Base-by-base conservation (phyloP, 2,329 filamentous ascomycete genomes). In the Neofusicoccum ribis region DNA sequence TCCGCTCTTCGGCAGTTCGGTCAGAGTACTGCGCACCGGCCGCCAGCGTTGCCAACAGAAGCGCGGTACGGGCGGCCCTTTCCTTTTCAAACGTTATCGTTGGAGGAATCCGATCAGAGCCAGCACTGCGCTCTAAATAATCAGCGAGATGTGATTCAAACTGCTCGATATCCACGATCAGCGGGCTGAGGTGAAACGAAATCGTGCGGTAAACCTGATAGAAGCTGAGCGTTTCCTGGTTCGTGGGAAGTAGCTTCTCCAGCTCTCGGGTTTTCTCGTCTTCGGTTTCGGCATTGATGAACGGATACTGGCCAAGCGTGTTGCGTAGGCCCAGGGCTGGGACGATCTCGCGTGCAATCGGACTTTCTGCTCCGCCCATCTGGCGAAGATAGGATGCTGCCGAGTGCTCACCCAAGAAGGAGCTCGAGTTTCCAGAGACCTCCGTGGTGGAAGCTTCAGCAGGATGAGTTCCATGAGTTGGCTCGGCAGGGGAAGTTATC, bases 391-490 rank as follows among this genome's bases (percentile, higher is more conserved):
- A 50, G 4, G 62, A 46, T 3, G 62, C 62, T 8, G 62, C 51
- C 5, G 62, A 47, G 14, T 58, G 43, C 20, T 64, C 62, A 7
- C 62, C 62, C 17, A 64, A 15, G 43, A 64, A 64, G 3, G 61
- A 63, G 3, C n/a, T 37, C 9, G 37, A 1, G 9, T 39, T 47
- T 1, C 15, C 5, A 1, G 7, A 5, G 7, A 5, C 27, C 6
- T 63, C 61, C 44, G 36, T 6, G 5, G 9, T 9, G 5, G 41
- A 12, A 2, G 3, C 43, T 17, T 2, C 12, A 5, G 9, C 37
- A 31, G 3, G 52, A 23, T 11, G 41, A 15, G n/a, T 5, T 9
- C 15, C 27, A 8, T 15, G 39, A 6, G 12, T 46, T 36, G 31
- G 15, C 17, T 12, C 23, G 31, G n/a, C 27, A 1, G 23, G 15